Conservation (phyloP, 1,284 basidiomycete species). For the Pseudozyma sp. region DNA sequence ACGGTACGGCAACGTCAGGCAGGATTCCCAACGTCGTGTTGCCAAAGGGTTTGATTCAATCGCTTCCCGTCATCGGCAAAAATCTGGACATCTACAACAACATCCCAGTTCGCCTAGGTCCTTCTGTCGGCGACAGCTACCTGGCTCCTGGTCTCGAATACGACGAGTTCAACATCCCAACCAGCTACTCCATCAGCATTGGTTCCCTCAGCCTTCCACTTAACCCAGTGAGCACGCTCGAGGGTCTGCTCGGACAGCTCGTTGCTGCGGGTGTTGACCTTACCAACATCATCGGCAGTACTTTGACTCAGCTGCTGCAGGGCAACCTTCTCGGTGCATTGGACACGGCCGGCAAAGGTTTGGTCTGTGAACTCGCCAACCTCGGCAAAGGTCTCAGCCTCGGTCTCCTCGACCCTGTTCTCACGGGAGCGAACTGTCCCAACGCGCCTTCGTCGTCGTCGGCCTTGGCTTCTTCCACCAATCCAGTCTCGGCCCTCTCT, state of each 20-base stretch:
- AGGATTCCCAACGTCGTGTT: conserved; percentile 49
- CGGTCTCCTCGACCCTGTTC: conserved; percentile 21
- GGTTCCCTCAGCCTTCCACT: conserved; percentile 22
- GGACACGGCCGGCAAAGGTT: conserved; percentile 6
- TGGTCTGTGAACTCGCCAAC: conserved; percentile 19
- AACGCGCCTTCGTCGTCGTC: conserved; percentile 18
- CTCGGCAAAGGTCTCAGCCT: conserved; percentile 8
- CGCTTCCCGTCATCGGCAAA: conserved; percentile 46
- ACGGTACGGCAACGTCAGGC: conserved; percentile 24
- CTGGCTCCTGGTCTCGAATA: conserved; percentile 41
- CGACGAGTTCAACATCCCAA: conserved; percentile 50
- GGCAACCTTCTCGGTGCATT: conserved; percentile 30
- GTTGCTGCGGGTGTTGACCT: conserved; percentile 5
- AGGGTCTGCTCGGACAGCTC: conserved; percentile 15
- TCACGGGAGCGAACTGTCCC: conserved; percentile 25
- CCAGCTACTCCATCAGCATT: conserved; percentile 35
- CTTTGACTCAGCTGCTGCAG: conserved; percentile 11
- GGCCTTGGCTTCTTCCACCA: conserved; percentile 9
- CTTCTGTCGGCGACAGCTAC: conserved; percentile 47
- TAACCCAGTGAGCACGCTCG: conserved; percentile 11
- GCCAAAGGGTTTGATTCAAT: conserved; percentile 48
- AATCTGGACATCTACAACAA: conserved; percentile 54
- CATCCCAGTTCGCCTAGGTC: conserved; percentile 38
- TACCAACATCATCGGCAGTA: conserved; percentile 3
- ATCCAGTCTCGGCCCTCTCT: conserved; percentile 6